phyloP scores from a whole-genome alignment of 2,329 filamentous ascomycete genomes.

The Penicillium capsulatum region DNA sequence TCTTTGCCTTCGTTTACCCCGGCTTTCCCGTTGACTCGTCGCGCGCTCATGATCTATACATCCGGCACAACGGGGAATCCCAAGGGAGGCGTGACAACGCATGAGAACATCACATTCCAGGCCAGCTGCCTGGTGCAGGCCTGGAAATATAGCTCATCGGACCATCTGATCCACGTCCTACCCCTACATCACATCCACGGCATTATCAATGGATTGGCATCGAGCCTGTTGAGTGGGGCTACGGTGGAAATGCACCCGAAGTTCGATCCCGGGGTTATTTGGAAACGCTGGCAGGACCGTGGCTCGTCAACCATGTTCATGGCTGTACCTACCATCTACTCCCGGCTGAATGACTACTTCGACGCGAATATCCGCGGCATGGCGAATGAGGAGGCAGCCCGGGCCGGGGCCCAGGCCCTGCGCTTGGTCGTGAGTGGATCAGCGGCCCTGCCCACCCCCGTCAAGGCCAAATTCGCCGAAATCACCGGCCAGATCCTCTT shows the following conservation, averaged over 20 bases:
- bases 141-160: slow-evolving; percentile 32
- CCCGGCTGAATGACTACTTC: slow-evolving; percentile 46
- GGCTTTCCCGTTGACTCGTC: slow-evolving; percentile 26
- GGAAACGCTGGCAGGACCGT: slow-evolving; percentile 44
- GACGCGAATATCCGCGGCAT: slow-evolving; percentile 38
- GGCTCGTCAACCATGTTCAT: slow-evolving; percentile 48
- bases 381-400: slow-evolving; percentile 29
- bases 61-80: slow-evolving; percentile 41
- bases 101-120: slow-evolving; percentile 39
- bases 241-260: slow-evolving; percentile 48
- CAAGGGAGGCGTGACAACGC: slow-evolving; percentile 44
- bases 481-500: slow-evolving; percentile 44
- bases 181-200: slow-evolving; percentile 52
- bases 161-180: slow-evolving; percentile 49
- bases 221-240: slow-evolving; percentile 45
- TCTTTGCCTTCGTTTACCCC: slow-evolving; percentile 33
- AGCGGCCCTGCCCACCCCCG: slow-evolving; percentile 41
- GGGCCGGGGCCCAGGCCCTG: slow-evolving; percentile 32
- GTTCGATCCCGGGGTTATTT: slow-evolving; percentile 45
- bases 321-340: slow-evolving; percentile 51
- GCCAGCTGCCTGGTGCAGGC: slow-evolving; percentile 29
- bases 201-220: slow-evolving; percentile 49
- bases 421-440: slow-evolving; percentile 43
- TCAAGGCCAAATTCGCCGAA: slow-evolving; percentile 39
- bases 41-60: slow-evolving; percentile 43